These are phyloP conservation scores for Flaveria linearis DNA, from an alignment of 129 eudicot genomes.

Conservation along the genomic window DNA sequence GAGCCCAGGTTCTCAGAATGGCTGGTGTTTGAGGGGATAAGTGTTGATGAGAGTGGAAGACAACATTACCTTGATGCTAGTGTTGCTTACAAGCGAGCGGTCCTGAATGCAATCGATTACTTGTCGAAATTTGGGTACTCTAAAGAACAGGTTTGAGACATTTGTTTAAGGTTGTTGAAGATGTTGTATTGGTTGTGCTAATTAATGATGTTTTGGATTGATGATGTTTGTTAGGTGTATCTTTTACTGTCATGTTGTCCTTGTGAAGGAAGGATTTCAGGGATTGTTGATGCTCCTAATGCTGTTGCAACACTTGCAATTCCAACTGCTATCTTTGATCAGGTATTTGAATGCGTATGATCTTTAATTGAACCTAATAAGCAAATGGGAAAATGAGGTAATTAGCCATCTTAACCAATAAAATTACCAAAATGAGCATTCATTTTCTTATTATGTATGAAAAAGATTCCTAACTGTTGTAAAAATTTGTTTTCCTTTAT, in stretches of 20 bases:
- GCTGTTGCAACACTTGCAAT: conserved; percentile 96
- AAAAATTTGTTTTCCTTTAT: too few species aligned
- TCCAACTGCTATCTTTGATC: conserved; percentile 92
- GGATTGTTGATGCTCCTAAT: conserved; percentile 95
- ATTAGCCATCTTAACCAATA: too few species aligned
- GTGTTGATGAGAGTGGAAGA: conserved; percentile 92
- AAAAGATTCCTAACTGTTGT: too few species aligned
- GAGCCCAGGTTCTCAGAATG: conserved; percentile 99
- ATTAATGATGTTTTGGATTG: conserved; percentile 18
- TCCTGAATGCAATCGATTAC: conserved; percentile 93
- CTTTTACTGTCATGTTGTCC: conserved; percentile 98
- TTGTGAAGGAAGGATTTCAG: conserved; percentile 97
- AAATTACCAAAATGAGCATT: too few species aligned
- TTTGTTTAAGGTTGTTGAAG: neutral
- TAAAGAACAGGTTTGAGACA: conserved; percentile 75
- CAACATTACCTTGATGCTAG: conserved; percentile 98
- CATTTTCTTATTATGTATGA: too few species aligned
- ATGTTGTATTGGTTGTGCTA: neutral
- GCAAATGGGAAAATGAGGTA: neutral
- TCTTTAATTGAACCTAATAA: neutral
- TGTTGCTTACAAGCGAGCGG: conserved; percentile 97
- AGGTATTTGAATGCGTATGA: conserved; percentile 44
- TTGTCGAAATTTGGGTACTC: conserved; percentile 85
- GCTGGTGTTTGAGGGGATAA: conserved; percentile 97
- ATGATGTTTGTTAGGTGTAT: conserved; percentile 55